phyloP scores from a whole-genome alignment of 2,329 filamentous ascomycete genomes.

The Penicillium sclerotigenum region DNA sequence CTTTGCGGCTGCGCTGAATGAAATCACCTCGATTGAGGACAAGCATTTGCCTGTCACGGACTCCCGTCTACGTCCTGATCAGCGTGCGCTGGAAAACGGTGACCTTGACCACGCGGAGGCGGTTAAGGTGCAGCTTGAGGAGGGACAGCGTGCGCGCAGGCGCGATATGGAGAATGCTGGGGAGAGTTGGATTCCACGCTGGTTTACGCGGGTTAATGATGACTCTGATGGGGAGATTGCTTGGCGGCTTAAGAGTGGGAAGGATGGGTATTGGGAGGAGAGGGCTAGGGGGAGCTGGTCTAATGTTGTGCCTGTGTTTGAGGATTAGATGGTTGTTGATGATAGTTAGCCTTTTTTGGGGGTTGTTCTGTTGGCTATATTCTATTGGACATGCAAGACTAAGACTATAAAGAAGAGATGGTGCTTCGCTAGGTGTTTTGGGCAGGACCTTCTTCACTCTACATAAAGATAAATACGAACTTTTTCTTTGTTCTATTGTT shows the following conservation, averaged over 20 bases:
- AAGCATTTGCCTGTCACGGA: conserved; percentile 76
- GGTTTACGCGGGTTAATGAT: conserved; percentile 70
- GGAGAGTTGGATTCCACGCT: conserved; percentile 69
- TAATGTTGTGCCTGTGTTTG: conserved; percentile 55
- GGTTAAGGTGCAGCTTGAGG: conserved; percentile 79
- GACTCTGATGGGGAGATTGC: conserved; percentile 46
- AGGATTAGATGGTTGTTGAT: conserved; percentile 24
- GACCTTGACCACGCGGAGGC: conserved; percentile 79
- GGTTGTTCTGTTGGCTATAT: not conserved
- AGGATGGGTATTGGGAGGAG: conserved; percentile 92
- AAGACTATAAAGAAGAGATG: not conserved
- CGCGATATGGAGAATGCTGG: conserved; percentile 72
- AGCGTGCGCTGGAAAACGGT: conserved; percentile 77
- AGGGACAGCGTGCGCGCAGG: conserved; percentile 73
- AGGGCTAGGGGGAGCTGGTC: conserved; percentile 66
- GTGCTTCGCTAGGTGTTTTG: not conserved
- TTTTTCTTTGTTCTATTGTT: not conserved
- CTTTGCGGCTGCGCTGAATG: conserved; percentile 83
- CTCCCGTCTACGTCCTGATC: conserved; percentile 78
- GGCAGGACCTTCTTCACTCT: conserved; percentile 11
- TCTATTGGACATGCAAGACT: not conserved
- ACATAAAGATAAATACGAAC: conserved; percentile 5
- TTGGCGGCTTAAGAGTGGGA: conserved; percentile 71
- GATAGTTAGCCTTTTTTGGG: not conserved
- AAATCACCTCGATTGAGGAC: conserved; percentile 77